Base-by-base conservation (phyloP, 768 basidiomycete genomes). In the Dioszegia crocea region DNA sequence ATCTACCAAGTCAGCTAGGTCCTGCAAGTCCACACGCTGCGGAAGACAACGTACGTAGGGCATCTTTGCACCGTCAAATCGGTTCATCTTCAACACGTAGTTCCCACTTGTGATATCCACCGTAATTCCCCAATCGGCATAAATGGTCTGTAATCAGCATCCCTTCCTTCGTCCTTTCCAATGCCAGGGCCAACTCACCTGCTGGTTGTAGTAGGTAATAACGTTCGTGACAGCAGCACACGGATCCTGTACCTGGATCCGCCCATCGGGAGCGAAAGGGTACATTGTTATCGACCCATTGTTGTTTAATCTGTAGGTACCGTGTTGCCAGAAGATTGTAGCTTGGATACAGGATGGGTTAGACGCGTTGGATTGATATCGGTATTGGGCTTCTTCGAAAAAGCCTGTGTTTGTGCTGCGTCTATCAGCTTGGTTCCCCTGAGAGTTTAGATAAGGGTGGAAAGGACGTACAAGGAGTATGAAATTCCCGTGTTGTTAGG, bases 241-340 rank as follows among this genome's bases (percentile, higher is more conserved):
- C 0, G 91, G 87, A 65, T 93, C 88, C 80, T 99, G 91, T 39
- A 97, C 83, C 80, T 94, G 93, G 75, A 96, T 91, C 78, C 84
- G 89, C 16, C 94, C 94, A 74, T 99, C 94, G 17, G 69, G 62
- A 17, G 81, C 83, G 62, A 91, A 83, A 1, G 92, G 89, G 2
- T 72, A 78, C 69, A 91, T 78, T 39, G 83, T 75, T 59, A 98
- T 83, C 10, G 91, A 94, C 6, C 91, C 91, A 70, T 97, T 93
- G 52, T 79, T 21, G 59, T 84, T 78, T 44, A 88, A 77, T 0
- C 72, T 59, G 78, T 86, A 92, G 27, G 76, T 85, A 12, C 96
- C 96, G 75, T 98, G 96, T 63, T 85, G 85, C 89, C 89, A 99
- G 68, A 84, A 83, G 69, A 97, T 83, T 73, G 88, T 84, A 14